Conservation (phyloP, 257 asterid genomes). For the Plectranthus barbatus region DNA sequence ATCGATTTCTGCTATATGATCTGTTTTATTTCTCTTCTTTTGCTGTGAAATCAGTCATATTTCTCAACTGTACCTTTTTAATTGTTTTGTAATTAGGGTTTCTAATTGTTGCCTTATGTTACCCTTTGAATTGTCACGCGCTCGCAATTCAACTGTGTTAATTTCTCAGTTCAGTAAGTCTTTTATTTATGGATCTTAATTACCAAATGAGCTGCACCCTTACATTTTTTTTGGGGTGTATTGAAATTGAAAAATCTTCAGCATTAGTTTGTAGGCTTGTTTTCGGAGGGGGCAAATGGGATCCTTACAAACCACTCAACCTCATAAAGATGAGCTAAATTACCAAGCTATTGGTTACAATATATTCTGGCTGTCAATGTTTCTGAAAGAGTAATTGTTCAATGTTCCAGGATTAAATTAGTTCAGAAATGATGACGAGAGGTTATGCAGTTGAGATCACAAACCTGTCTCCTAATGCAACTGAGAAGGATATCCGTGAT, state of each 20-base stretch:
- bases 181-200: background rate
- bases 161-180: background rate
- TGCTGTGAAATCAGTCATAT: background rate
- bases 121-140: background rate
- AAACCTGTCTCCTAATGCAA: constrained; percentile 49
- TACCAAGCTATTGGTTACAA: background rate
- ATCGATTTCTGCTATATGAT: no score
- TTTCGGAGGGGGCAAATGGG: no score
- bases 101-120: background rate
- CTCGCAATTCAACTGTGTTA: background rate
- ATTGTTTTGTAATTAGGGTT: constrained; percentile 3
- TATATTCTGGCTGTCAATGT: background rate
- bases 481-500: constrained; percentile 68
- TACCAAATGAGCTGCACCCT: background rate
- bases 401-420: constrained; percentile 1
- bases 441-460: constrained; percentile 63
- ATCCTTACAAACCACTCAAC: no score
- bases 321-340: background rate
- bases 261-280: no score
- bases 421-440: constrained; percentile 43
- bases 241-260: no score
- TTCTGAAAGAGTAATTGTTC: background rate
- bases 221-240: background rate
- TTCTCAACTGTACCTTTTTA: background rate
- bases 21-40: background rate